Evolutionary conservation across 2,329 filamentous ascomycete genomes (phyloP).

Genomic region (Zymoseptoria ardabiliae): DNA sequence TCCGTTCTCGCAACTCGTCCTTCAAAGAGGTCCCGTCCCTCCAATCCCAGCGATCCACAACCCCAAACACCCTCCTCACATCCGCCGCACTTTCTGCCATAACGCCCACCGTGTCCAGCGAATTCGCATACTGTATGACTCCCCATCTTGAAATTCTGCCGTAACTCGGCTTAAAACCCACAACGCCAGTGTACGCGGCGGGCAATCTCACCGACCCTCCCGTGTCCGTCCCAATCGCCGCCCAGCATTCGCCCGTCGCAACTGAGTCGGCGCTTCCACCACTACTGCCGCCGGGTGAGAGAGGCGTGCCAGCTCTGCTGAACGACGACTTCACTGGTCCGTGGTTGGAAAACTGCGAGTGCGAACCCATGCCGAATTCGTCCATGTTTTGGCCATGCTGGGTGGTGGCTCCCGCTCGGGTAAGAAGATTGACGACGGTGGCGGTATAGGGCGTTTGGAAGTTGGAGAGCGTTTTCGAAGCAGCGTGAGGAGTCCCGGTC

Average conservation of each 20-base stretch:
- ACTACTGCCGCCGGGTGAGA: slow-evolving; percentile 81
- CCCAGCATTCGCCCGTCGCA: slow-evolving; percentile 53
- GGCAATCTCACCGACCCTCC: slow-evolving; percentile 83
- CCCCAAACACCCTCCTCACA: slow-evolving; percentile 38
- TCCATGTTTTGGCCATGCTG: slow-evolving; percentile 83
- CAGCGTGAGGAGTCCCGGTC: slow-evolving; percentile 64
- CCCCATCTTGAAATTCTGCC: slow-evolving; percentile 79
- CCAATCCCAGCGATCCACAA: slow-evolving; percentile 54
- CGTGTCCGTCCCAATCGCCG: slow-evolving; percentile 85
- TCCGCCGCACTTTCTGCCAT: slow-evolving; percentile 51
- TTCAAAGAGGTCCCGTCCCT: slow-evolving; percentile 70
- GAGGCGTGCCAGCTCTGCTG: slow-evolving; percentile 25
- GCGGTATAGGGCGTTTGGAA: slow-evolving; percentile 75
- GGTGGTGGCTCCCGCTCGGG: slow-evolving; percentile 53
- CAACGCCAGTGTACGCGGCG: slow-evolving; percentile 73
- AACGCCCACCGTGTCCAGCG: slow-evolving; percentile 81
- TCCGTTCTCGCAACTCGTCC: slow-evolving; percentile 45
- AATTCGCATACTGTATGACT: slow-evolving; percentile 87
- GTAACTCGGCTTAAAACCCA: slow-evolving; percentile 89
- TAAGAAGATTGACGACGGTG: slow-evolving; percentile 66
- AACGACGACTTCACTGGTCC: slow-evolving; percentile 55
- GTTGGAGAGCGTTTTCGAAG: slow-evolving; percentile 60
- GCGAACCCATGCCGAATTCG: slow-evolving; percentile 92
- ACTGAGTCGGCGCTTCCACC: slow-evolving; percentile 89
- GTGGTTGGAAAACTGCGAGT: slow-evolving; percentile 61